Percentiles rank a stretch among this genome's conserved stretches.
phyloP scores from a whole-genome alignment of 305 asterid species.

The Coffea humblotiana region DNA sequence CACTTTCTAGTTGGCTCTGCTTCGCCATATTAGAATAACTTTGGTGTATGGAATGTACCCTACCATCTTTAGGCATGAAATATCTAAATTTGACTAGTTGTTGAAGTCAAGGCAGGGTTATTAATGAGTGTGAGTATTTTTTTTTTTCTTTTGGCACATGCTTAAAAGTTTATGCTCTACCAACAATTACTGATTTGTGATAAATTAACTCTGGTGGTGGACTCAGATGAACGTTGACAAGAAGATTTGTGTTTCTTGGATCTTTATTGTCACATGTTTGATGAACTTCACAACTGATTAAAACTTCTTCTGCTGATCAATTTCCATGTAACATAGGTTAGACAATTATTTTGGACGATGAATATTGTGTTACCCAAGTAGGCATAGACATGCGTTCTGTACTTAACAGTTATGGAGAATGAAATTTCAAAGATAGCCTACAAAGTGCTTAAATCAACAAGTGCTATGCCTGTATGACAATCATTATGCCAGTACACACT shows the following conservation, averaged over 20 bases:
- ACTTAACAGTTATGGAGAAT: neutral
- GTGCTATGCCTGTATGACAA: neutral
- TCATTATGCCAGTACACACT: neutral
- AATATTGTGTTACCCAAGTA: neutral
- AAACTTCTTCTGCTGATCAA: neutral
- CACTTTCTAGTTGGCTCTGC: neutral
- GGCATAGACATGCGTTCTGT: neutral
- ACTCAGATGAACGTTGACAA: neutral
- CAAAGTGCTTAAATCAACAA: neutral
- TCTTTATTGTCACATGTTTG: neutral
- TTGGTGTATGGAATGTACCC: neutral
- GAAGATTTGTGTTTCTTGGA: neutral
- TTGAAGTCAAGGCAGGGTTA: neutral
- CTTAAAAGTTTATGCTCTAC: neutral
- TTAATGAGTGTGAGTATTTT: neutral
- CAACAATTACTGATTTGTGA: neutral
- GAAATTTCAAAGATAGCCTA: neutral
- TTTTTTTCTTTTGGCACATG: neutral
- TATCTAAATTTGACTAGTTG: neutral
- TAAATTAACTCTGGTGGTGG: neutral
- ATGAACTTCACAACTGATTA: neutral
- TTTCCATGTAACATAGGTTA: neutral
- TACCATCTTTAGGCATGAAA: neutral
- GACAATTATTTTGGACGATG: neutral
- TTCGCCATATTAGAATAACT: neutral